These are phyloP conservation scores for Bisporella sp. DNA, from an alignment of 2,329 filamentous ascomycete genomes.

Conservation along the genomic window DNA sequence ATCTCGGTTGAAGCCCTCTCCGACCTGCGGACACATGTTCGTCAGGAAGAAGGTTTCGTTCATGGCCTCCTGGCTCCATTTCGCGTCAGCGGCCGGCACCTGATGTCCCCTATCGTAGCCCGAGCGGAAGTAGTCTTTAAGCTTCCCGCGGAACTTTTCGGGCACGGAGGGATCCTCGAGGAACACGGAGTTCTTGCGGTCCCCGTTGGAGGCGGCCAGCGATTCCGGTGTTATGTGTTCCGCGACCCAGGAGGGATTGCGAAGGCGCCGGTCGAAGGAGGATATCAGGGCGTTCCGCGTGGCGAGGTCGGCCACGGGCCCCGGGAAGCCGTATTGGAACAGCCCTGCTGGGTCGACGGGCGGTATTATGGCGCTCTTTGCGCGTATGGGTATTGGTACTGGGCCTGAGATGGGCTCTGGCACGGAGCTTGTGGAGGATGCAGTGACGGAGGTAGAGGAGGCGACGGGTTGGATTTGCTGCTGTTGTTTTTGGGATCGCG, in stretches of 20 bases:
- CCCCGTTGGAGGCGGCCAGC: constrained; percentile 64
- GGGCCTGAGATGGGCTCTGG: constrained; percentile 22
- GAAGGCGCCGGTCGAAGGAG: constrained; percentile 79
- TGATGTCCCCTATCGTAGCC: constrained; percentile 97
- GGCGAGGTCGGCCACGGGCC: constrained; percentile 78
- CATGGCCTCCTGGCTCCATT: constrained; percentile 93
- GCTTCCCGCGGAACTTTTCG: constrained; percentile 76
- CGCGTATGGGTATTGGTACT: constrained; percentile 12
- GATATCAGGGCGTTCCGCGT: constrained; percentile 72
- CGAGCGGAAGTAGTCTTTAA: constrained; percentile 90
- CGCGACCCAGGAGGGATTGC: constrained; percentile 91
- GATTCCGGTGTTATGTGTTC: constrained; percentile 95
- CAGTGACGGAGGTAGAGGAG: constrained; percentile 18
- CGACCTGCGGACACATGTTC: constrained; percentile 98
- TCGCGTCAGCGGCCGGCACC: constrained; percentile 91
- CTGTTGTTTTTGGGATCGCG: constrained; percentile 42
- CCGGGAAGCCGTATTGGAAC: constrained; percentile 86
- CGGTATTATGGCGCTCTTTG: constrained; percentile 26
- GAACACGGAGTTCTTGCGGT: constrained; percentile 79
- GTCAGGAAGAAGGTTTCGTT: constrained; percentile 86
- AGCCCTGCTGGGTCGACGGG: constrained; percentile 69
- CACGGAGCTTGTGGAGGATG: constrained; percentile 20
- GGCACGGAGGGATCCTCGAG: constrained; percentile 76
- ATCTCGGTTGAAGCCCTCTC: constrained; percentile 96
- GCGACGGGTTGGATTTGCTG: constrained; percentile 21